Evolutionary conservation across 1,284 basidiomycete species (phyloP).

Genomic region (Fomes fomentarius): DNA sequence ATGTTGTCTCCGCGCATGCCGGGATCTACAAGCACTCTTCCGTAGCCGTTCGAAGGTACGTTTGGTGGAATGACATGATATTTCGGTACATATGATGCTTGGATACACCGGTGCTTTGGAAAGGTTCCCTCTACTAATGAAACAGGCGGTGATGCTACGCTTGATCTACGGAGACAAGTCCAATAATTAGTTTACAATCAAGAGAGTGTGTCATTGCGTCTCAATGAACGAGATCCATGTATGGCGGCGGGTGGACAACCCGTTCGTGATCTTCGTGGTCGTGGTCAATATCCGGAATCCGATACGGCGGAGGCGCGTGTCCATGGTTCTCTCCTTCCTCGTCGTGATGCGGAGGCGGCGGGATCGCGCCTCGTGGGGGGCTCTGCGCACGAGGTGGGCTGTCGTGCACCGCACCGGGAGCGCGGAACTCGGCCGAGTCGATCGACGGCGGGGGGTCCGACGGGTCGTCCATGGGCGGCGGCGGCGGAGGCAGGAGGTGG

Average conservation of each 20-base stretch:
- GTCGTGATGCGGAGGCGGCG: conserved; percentile 2
- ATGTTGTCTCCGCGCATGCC: conserved; percentile 23
- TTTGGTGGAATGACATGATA: not conserved
- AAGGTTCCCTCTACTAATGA: not conserved
- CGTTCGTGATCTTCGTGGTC: conserved; percentile 37
- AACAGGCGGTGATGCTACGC: too few species aligned
- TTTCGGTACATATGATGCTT: not conserved
- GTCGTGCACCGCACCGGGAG: conserved; percentile 49
- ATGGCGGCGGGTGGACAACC: conserved; percentile 43
- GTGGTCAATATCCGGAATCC: conserved; percentile 46
- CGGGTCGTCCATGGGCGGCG: conserved; percentile 84
- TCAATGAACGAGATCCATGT: conserved; percentile 43
- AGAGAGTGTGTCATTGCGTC: not conserved
- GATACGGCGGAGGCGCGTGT: conserved; percentile 54
- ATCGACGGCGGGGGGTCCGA: conserved; percentile 83
- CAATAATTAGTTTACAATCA: not conserved
- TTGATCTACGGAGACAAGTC: too few species aligned
- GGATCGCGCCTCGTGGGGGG: conserved; percentile 20
- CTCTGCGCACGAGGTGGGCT: conserved; percentile 43
- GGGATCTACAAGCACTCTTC: not conserved
- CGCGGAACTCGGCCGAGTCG: conserved; percentile 70
- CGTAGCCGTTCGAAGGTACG: too few species aligned
- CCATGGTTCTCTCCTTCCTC: conserved; percentile 33
- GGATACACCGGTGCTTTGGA: not conserved
- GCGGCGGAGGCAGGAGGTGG: conserved; percentile 51